Percentiles rank a stretch among this genome's conserved stretches.
Evolutionary conservation across 176 grass and related monocot genomes (phyloP).

Genomic region (Avena insularis): DNA sequence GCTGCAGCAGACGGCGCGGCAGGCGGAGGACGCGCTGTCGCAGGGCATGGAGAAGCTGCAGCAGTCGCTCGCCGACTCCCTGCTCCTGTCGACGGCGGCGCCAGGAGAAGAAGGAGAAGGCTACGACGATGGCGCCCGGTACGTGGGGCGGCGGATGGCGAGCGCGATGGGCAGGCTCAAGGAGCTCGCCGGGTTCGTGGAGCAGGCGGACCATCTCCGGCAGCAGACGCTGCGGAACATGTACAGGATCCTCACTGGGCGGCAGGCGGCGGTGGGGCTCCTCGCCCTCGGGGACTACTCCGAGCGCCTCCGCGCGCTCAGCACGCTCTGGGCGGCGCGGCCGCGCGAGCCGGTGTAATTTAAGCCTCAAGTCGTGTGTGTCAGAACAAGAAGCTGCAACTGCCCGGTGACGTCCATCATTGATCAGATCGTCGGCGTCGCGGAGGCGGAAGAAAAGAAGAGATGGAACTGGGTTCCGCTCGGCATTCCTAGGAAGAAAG

Average conservation of each 20-base stretch:
- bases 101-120: background rate
- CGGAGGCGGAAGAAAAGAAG: background rate
- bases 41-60: constrained; percentile 80
- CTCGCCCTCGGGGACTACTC: constrained; percentile 83
- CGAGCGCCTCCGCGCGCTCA: constrained; percentile 69
- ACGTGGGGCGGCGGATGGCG: constrained; percentile 53
- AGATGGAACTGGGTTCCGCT: background rate
- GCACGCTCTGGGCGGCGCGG: constrained; percentile 72
- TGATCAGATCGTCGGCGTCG: background rate
- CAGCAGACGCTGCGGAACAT: constrained; percentile 69
- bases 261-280: constrained; percentile 68
- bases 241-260: constrained; percentile 67
- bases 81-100: constrained; percentile 36
- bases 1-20: constrained; percentile 60
- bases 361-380: background rate
- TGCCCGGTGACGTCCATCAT: background rate
- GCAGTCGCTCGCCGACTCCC: constrained; percentile 71
- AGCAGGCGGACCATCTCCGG: constrained; percentile 76
- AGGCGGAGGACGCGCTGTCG: constrained; percentile 72
- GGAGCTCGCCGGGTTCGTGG: constrained; percentile 61
- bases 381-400: background rate
- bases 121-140: constrained; percentile 13
- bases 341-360: constrained; percentile 55
- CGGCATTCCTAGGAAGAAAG: background rate
- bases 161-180: constrained; percentile 59